These are phyloP conservation scores for Akanthomyces lecanii DNA, from an alignment of 2,329 filamentous ascomycete species.

Conservation along the genomic window DNA sequence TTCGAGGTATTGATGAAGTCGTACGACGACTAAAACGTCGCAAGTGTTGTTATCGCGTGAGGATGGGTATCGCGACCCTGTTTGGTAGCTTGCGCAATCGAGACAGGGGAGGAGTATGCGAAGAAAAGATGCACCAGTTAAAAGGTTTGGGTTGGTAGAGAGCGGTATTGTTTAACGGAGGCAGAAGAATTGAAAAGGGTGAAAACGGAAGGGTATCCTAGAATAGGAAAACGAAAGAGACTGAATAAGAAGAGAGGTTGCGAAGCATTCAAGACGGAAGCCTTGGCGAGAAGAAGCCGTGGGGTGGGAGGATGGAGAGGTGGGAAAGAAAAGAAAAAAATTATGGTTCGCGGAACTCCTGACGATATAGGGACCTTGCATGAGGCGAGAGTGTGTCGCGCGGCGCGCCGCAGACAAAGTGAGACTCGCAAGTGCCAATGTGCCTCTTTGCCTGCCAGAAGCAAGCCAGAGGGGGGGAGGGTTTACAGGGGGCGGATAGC, in stretches of 20 bases:
- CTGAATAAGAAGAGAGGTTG: background rate
- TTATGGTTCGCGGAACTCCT: background rate
- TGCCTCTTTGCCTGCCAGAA: background rate
- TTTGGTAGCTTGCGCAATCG: conserved; percentile 1
- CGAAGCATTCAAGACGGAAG: background rate
- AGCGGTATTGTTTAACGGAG: background rate
- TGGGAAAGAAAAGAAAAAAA: conserved; percentile 7
- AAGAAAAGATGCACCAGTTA: background rate
- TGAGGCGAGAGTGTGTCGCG: background rate
- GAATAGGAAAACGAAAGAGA: background rate
- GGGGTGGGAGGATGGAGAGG: background rate
- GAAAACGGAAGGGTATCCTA: background rate
- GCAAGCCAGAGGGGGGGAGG: background rate
- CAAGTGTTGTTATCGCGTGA: background rate
- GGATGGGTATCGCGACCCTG: background rate
- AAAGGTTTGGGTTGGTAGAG: background rate
- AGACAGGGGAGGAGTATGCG: background rate
- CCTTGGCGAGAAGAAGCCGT: background rate
- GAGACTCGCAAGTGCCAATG: background rate
- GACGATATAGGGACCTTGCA: background rate
- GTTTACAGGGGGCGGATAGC: background rate
- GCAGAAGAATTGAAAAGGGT: background rate
- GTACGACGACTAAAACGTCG: background rate
- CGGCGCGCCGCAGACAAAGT: background rate
- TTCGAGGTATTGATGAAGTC: background rate